Evolutionary conservation across 805 yeast genomes (phyloP), one percentile per base, ranked within the genome.

Genomic region (Wickerhamomyces sydowiorum): DNA sequence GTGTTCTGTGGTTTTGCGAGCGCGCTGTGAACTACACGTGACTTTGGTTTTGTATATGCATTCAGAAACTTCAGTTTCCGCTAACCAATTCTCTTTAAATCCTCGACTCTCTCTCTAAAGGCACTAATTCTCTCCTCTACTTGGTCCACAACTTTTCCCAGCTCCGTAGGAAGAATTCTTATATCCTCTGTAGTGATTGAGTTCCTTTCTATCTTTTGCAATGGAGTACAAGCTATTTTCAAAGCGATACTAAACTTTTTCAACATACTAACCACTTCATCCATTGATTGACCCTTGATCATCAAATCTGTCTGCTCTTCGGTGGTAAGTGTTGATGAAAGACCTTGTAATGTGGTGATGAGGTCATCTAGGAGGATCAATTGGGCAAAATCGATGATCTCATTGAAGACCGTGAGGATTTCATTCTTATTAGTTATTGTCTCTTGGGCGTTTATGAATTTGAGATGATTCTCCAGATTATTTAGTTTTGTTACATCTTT

Each of bases 361-460:
- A 50, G 36, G 22, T 51, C 55, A 35, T 50, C 56, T 9, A 50
- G 21, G 5, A 51, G 38, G 23, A 46, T 46, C 25, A 29, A 14
- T 12, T 31, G 31, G 2, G 32, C n/a, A 38, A 52, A 52, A 14
- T 43, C 52, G 17, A 38, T 33, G 7, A 52, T 40, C 34, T 52
- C 54, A 5, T 41, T 39, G 37, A 52, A 50, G 19, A 45, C 49
- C 8, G 36, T 32, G 6, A 52, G 18, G 14, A 52, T 36, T 28
- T 52, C 56, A 9, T 41, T 44, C 28, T 46, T 45, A 2, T 48
- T 47, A 1, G 53, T 50, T n/a, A 39, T 33, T 9, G 56, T 52
- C 21, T 52, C 56, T 23, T 50, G 47, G 1, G 54, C 54, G 17
- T 37, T 43, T 18, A 52, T 21, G 40, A 50, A 48, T 31, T 40